Evolutionary conservation across 352 stramenopile genomes (phyloP).

Genomic region (Globisporangium rhizosaccharum): DNA sequence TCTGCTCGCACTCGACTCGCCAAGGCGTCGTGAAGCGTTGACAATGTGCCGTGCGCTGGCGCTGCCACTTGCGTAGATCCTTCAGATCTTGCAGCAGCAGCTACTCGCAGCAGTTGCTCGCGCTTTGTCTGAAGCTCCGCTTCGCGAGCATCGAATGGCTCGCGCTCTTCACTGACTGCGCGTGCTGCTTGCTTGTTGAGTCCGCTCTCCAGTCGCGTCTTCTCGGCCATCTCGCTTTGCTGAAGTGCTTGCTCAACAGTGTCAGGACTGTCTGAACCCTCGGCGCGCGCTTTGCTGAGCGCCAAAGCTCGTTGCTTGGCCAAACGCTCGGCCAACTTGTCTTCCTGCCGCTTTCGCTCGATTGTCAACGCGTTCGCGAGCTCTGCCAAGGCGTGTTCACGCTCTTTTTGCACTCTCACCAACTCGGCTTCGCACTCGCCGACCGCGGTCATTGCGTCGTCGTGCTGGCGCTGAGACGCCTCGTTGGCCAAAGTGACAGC

Average conservation of each 20-base stretch:
- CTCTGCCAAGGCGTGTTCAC: slow-evolving; percentile 16
- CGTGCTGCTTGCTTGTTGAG: slow-evolving; percentile 17
- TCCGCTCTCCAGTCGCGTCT: slow-evolving; percentile 14
- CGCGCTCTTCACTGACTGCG: slow-evolving; percentile 15
- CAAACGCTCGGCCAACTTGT: slow-evolving; percentile 28
- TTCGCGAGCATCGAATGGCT: slow-evolving; percentile 14
- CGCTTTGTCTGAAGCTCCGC: neutral
- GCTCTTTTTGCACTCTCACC: slow-evolving; percentile 15
- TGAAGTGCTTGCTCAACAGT: slow-evolving; percentile 5
- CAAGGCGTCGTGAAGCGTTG: neutral
- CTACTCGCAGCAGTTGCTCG: slow-evolving; percentile 12
- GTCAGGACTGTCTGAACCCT: neutral
- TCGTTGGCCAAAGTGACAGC: neutral
- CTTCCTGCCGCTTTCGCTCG: slow-evolving; percentile 28
- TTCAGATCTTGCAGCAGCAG: slow-evolving; percentile 11
- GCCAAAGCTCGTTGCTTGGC: slow-evolving; percentile 12
- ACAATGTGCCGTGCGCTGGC: neutral
- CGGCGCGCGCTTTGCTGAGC: neutral
- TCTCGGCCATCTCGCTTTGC: slow-evolving; percentile 21
- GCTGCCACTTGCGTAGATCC: neutral
- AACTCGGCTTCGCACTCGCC: slow-evolving; percentile 11
- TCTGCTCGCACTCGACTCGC: neutral
- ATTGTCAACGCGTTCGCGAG: slow-evolving; percentile 18
- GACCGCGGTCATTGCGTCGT: neutral
- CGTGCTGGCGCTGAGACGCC: neutral